Conservation (phyloP, 768 basidiomycete species). For the Mycena capillaripes region DNA sequence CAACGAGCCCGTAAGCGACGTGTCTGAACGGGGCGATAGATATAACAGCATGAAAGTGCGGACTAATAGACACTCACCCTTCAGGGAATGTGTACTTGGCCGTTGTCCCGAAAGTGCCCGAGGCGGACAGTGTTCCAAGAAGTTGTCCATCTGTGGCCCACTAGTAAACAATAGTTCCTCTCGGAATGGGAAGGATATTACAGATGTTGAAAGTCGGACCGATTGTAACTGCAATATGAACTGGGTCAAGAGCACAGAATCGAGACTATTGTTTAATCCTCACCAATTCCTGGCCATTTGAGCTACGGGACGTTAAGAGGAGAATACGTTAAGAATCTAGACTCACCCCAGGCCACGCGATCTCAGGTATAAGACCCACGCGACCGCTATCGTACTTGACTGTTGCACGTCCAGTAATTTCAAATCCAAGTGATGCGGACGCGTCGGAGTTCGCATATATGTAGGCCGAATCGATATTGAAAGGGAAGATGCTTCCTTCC, state of each 20-base stretch:
- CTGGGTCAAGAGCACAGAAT: slow-evolving; percentile 5
- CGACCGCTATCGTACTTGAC: neutral
- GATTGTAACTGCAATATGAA: slow-evolving; percentile 1
- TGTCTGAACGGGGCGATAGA: neutral
- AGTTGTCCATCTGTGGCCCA: neutral
- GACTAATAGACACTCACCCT: neutral
- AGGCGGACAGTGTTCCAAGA: neutral
- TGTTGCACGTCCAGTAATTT: neutral
- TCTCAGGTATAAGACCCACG: neutral
- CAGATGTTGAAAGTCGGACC: slow-evolving; percentile 11
- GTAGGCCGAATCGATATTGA: neutral
- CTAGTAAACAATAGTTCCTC: neutral
- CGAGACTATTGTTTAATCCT: neutral
- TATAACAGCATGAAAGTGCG: neutral
- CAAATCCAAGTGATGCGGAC: slow-evolving; percentile 1
- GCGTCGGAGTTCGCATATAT: slow-evolving; percentile 3
- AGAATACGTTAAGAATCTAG: neutral
- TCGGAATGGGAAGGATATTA: neutral
- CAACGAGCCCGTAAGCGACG: neutral
- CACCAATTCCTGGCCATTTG: neutral
- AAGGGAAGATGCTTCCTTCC: slow-evolving; percentile 3
- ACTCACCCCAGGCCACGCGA: slow-evolving; percentile 1
- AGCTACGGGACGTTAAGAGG: neutral
- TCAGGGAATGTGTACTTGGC: neutral
- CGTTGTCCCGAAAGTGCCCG: neutral